Conservation (phyloP, 345 rosid genomes). For the Brassica incana region DNA sequence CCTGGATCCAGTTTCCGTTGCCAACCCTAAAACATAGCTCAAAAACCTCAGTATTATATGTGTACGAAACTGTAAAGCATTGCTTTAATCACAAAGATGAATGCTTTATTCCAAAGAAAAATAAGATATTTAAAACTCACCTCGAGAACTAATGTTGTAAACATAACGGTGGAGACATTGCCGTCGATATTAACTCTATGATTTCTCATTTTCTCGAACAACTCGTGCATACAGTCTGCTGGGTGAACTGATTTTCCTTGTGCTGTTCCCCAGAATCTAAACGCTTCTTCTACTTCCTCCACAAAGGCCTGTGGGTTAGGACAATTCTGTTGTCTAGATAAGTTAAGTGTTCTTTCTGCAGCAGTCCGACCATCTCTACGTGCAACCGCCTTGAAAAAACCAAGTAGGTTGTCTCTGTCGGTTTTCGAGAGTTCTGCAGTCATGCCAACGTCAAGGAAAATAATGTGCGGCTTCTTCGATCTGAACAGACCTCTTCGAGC, state of each 20-base stretch:
- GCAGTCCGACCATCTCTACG: slow-evolving; percentile 88
- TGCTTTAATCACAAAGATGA: background rate
- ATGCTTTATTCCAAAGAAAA: too few species aligned
- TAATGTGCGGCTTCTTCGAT: slow-evolving; percentile 91
- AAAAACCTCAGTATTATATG: slow-evolving; percentile 5
- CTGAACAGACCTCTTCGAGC: slow-evolving; percentile 64
- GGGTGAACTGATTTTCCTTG: slow-evolving; percentile 90
- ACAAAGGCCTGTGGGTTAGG: slow-evolving; percentile 83
- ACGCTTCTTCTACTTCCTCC: slow-evolving; percentile 83
- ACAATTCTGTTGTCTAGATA: slow-evolving; percentile 87
- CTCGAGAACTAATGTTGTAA: slow-evolving; percentile 97
- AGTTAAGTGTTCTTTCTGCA: slow-evolving; percentile 75
- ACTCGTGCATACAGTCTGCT: slow-evolving; percentile 92
- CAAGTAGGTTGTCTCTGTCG: slow-evolving; percentile 76
- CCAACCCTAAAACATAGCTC: slow-evolving; percentile 65
- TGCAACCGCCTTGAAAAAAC: slow-evolving; percentile 93
- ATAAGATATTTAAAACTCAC: slow-evolving; percentile 40
- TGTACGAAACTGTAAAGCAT: too few species aligned
- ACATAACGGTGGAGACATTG: slow-evolving; percentile 89
- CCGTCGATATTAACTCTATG: slow-evolving; percentile 88
- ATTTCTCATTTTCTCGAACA: slow-evolving; percentile 89
- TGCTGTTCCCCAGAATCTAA: slow-evolving; percentile 89
- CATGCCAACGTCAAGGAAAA: slow-evolving; percentile 99
- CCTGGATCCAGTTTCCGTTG: slow-evolving; percentile 91
- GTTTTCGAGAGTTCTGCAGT: slow-evolving; percentile 92